Evolutionary conservation across 257 asterid genomes (phyloP).

Genomic region (Nicotiana noctiflora): DNA sequence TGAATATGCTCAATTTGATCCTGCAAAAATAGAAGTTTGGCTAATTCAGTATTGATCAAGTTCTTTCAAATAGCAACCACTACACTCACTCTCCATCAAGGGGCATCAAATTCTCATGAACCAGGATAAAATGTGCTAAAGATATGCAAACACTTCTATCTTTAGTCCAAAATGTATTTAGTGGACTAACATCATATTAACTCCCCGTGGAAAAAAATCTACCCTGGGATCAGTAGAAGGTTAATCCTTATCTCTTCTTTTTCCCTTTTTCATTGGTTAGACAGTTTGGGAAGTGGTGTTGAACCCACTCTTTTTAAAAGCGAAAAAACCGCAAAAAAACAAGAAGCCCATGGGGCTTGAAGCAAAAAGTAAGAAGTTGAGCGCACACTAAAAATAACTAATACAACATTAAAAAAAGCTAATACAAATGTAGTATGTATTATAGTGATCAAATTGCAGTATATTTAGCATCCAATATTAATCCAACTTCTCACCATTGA

Average conservation of each 20-base stretch:
- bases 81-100: not conserved
- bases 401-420: not conserved
- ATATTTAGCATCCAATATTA: too few species aligned
- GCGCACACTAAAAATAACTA: not conserved
- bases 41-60: not conserved
- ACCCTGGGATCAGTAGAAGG: not conserved
- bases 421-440: not conserved
- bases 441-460: not conserved
- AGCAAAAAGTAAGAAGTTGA: not conserved
- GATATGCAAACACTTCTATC: not conserved
- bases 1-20: constrained; percentile 76
- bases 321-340: not conserved
- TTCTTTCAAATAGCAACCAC: not conserved
- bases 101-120: not conserved
- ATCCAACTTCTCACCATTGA: too few species aligned
- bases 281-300: not conserved
- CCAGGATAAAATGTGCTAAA: not conserved
- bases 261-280: not conserved
- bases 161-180: not conserved
- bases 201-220: not conserved
- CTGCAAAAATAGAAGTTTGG: constrained; percentile 28
- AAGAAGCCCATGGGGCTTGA: not conserved
- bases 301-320: not conserved
- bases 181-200: not conserved
- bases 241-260: not conserved